Percentiles rank a stretch among this genome's conserved stretches.
These are phyloP conservation scores for Kwoniella pini DNA, from an alignment of 768 basidiomycete species.

Conservation along the genomic window DNA sequence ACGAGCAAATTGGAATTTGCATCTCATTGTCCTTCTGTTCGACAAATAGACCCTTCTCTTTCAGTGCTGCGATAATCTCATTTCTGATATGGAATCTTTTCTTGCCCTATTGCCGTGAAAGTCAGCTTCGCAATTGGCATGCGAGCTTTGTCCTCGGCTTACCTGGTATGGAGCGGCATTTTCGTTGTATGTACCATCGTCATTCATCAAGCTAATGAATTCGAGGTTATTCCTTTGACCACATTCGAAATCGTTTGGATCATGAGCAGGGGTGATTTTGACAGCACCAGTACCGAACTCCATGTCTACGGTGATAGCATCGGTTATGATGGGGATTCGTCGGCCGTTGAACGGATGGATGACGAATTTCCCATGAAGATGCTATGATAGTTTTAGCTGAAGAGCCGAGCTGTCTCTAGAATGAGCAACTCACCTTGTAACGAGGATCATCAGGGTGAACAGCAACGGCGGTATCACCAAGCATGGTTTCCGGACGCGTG, in stretches of 20 bases:
- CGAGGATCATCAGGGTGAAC: constrained; percentile 91
- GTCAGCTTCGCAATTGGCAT: no score
- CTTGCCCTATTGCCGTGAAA: constrained; percentile 67
- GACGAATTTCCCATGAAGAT: constrained; percentile 90
- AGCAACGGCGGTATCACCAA: constrained; percentile 95
- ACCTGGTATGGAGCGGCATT: constrained; percentile 83
- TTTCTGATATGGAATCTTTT: constrained; percentile 92
- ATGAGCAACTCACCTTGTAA: constrained; percentile 64
- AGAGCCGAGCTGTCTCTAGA: neutral
- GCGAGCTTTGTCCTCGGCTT: no score
- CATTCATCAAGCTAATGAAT: constrained; percentile 92
- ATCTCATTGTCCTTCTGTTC: constrained; percentile 96
- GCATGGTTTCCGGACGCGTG: constrained; percentile 97
- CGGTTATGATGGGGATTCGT: constrained; percentile 81
- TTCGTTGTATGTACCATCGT: constrained; percentile 91
- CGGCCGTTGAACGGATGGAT: constrained; percentile 85
- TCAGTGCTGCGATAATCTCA: constrained; percentile 76
- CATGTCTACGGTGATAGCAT: constrained; percentile 84
- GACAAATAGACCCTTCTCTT: constrained; percentile 79
- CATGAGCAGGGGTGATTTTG: constrained; percentile 98
- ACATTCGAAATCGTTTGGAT: constrained; percentile 95
- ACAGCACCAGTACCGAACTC: constrained; percentile 96
- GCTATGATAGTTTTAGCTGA: constrained; percentile 56
- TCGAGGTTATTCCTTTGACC: constrained; percentile 81
- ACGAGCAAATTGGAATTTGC: constrained; percentile 93